A percentile compares a stretch with the other conserved stretches of the same genome.
phyloP scores from a whole-genome alignment of 495 filamentous ascomycete genomes.

The Staphylotrichum longicolle region DNA sequence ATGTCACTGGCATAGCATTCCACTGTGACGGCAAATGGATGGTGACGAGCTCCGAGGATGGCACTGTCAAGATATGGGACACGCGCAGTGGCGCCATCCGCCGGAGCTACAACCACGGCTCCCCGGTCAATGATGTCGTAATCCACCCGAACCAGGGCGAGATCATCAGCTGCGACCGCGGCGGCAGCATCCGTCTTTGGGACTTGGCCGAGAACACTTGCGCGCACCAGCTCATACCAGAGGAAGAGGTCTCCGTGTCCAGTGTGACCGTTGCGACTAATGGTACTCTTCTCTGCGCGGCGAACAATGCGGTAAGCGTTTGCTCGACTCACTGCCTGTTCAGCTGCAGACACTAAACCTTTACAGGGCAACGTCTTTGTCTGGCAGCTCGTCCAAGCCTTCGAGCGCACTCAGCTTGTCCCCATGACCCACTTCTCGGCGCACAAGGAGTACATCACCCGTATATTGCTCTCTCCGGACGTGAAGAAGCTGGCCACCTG shows the following conservation, averaged over 20 bases:
- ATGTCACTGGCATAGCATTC: conserved; percentile 94
- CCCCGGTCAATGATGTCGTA: conserved; percentile 89
- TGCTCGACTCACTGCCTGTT: not conserved
- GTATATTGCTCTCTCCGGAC: conserved; percentile 92
- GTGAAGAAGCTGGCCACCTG: conserved; percentile 97
- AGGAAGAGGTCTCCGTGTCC: conserved; percentile 87
- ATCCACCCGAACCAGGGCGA: conserved; percentile 99
- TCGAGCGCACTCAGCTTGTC: conserved; percentile 81
- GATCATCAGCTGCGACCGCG: conserved; percentile 91
- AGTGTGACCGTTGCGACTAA: conserved; percentile 96
- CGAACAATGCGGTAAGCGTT: conserved; percentile 75
- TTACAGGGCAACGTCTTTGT: conserved; percentile 90
- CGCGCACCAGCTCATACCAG: conserved; percentile 92
- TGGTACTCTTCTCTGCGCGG: conserved; percentile 89
- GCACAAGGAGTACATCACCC: conserved; percentile 90
- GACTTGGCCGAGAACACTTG: conserved; percentile 96
- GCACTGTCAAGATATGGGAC: conserved; percentile 98
- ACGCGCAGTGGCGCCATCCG: conserved; percentile 84
- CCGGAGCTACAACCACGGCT: conserved; percentile 85
- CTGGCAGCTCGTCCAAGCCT: conserved; percentile 84
- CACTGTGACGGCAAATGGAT: conserved; percentile 99
- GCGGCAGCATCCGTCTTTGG: conserved; percentile 92
- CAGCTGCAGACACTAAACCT: conserved; percentile 3
- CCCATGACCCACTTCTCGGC: conserved; percentile 91
- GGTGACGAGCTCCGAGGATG: conserved; percentile 98